Base-by-base conservation (phyloP, 1,284 basidiomycete species). In the Tylopilus sp. region DNA sequence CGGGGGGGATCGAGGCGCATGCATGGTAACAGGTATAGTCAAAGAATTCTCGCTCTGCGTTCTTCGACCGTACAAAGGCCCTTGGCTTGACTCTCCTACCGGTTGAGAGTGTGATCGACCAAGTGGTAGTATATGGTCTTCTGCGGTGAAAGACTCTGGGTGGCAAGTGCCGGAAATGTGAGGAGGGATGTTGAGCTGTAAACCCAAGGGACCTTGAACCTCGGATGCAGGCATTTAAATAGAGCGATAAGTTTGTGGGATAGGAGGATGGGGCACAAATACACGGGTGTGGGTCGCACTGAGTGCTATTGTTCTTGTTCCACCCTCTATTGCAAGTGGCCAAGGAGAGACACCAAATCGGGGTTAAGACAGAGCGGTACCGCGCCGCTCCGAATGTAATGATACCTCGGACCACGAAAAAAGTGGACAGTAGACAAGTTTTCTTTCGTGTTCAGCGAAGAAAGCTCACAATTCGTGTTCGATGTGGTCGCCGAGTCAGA, bases 31-130 rank as follows among this genome's bases (percentile, higher is more conserved):
- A 19, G 63, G 64, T 26, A 63, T 8, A 26, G 44, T 47, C 54
- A 75, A 36, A 7, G 68, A 44, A 52, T 60, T 32, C 57, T 75
- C 77, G 60, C 72, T 74, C 61, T 79, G 74, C 63, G 70, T 69
- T 51, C 66, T 66, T 57, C 68, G 68, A 57, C 60, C 66, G 58
- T 62, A 71, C 19, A 64, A 68, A 60, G 67, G 65, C 49, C 67
- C 67, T 60, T 71, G 67, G 60, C 60, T 71, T 60, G 71, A 63
- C 63, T 72, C 73, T 67, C 65, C 65, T 66, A 57, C 57, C 26
- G 65, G 65, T 61, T 65, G 60, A 44, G 77, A 77, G 57, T 53
- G 66, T 36, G 70, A 58, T 54, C 70, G 69, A 55, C 57, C 64
- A 44, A 66, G 51, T 53, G 59, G 36, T 12, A 64, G 52, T 22